phyloP scores from a whole-genome alignment of 2,329 filamentous ascomycete species.

The Taxawa tesnikishii region DNA sequence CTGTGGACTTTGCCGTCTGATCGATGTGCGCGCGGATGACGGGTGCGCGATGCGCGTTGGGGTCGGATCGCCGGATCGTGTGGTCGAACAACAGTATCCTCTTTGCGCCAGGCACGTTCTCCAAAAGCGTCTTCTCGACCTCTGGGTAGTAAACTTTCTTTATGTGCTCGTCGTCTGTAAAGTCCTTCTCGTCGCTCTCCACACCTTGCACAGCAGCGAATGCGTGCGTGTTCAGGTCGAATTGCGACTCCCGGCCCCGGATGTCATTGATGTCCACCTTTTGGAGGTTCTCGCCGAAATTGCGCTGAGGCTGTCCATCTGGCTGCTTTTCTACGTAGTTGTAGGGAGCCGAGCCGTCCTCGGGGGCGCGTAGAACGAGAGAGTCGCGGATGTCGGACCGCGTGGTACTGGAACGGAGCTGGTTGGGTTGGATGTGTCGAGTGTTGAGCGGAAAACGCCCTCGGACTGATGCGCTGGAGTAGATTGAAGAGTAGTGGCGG shows the following conservation, averaged over 20 bases:
- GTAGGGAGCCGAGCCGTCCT: conserved; percentile 48
- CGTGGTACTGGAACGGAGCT: no score
- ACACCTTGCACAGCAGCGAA: conserved; percentile 55
- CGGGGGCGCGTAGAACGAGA: conserved; percentile 55
- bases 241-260: conserved; percentile 55
- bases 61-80: conserved; percentile 60
- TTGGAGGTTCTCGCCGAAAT: conserved; percentile 43
- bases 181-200: conserved; percentile 43
- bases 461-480: no score
- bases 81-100: conserved; percentile 73
- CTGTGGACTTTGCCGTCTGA: conserved; percentile 58
- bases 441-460: no score
- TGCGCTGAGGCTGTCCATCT: conserved; percentile 48
- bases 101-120: conserved; percentile 52
- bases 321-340: conserved; percentile 48
- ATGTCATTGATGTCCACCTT: conserved; percentile 57
- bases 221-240: conserved; percentile 59
- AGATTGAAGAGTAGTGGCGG: no score
- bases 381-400: conserved; percentile 48
- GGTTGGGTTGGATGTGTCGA: no score
- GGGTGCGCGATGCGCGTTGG: conserved; percentile 50
- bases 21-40: conserved; percentile 71
- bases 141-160: conserved; percentile 70
- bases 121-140: conserved; percentile 58
- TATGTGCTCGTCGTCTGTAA: conserved; percentile 58